phyloP scores from a whole-genome alignment of 2,329 filamentous ascomycete genomes.

The Xylaria sp. region DNA sequence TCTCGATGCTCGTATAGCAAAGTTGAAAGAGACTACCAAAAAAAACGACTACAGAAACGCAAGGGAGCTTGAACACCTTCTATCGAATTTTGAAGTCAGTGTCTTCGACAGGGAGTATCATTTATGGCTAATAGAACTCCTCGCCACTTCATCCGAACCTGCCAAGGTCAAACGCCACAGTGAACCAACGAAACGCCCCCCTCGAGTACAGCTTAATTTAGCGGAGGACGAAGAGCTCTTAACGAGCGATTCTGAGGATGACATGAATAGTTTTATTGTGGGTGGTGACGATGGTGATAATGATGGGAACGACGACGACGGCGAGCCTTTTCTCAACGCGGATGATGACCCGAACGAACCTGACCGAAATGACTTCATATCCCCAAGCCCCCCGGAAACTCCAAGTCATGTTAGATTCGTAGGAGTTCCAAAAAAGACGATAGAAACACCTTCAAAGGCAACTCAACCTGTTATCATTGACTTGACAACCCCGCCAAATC shows the following conservation, averaged over 20 bases:
- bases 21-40: conserved; percentile 59
- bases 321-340: conserved; percentile 4
- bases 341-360: background rate
- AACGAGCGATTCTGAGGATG: conserved; percentile 57
- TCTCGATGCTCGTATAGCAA: conserved; percentile 60
- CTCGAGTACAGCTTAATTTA: conserved; percentile 19
- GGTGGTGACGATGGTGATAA: too few relatives aligned
- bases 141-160: conserved; percentile 50
- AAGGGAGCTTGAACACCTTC: conserved; percentile 59
- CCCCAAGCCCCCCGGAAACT: background rate
- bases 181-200: conserved; percentile 27
- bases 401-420: background rate
- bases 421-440: background rate
- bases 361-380: background rate
- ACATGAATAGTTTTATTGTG: conserved; percentile 58
- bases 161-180: conserved; percentile 43
- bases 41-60: conserved; percentile 58
- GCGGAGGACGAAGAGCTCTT: conserved; percentile 56
- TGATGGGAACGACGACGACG: too few relatives aligned
- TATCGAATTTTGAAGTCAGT: conserved; percentile 66
- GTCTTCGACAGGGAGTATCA: conserved; percentile 65
- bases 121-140: conserved; percentile 55
- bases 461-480: conserved; percentile 26
- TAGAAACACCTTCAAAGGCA: conserved; percentile 27
- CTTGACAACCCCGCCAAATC: conserved; percentile 29